Evolutionary conservation across 495 filamentous ascomycete genomes (phyloP).

Genomic region (Xylaria castorea): DNA sequence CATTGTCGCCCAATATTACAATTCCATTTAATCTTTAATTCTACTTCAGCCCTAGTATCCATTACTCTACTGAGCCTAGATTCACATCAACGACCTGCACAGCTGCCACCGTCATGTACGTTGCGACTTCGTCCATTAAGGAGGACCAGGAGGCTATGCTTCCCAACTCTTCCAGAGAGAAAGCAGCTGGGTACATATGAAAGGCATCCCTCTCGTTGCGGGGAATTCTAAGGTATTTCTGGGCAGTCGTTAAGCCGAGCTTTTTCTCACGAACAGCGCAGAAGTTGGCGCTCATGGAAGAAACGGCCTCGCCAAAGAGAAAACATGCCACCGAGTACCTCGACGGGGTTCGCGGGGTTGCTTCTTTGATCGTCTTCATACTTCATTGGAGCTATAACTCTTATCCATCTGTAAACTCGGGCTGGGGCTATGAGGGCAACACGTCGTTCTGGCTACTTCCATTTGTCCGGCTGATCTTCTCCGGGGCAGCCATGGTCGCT

Average conservation of each 20-base stretch:
- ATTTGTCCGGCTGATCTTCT: slow-evolving; percentile 65
- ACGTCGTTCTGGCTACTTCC: slow-evolving; percentile 60
- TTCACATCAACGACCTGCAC: neutral
- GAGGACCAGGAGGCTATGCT: slow-evolving; percentile 41
- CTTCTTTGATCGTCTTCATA: slow-evolving; percentile 57
- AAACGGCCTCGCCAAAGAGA: slow-evolving; percentile 31
- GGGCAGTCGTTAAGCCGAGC: slow-evolving; percentile 35
- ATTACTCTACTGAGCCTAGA: neutral
- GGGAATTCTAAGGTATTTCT: slow-evolving; percentile 28
- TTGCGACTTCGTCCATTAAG: slow-evolving; percentile 17
- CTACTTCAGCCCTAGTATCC: neutral
- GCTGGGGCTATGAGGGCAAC: slow-evolving; percentile 53
- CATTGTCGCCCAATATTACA: neutral
- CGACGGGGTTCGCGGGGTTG: slow-evolving; percentile 57
- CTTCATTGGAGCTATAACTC: slow-evolving; percentile 49
- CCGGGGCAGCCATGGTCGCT: slow-evolving; percentile 70
- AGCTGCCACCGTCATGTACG: slow-evolving; percentile 30
- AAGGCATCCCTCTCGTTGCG: slow-evolving; percentile 24
- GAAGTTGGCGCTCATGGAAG: slow-evolving; percentile 16
- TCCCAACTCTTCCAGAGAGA: slow-evolving; percentile 26
- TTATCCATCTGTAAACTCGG: slow-evolving; percentile 44
- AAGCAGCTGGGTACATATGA: neutral
- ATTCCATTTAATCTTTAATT: neutral
- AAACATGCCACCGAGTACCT: slow-evolving; percentile 53
- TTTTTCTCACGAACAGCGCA: slow-evolving; percentile 27